Evolutionary conservation across 768 basidiomycete genomes (phyloP), one percentile per base, ranked within the genome.

Genomic region (Mycena albidolilacea): DNA sequence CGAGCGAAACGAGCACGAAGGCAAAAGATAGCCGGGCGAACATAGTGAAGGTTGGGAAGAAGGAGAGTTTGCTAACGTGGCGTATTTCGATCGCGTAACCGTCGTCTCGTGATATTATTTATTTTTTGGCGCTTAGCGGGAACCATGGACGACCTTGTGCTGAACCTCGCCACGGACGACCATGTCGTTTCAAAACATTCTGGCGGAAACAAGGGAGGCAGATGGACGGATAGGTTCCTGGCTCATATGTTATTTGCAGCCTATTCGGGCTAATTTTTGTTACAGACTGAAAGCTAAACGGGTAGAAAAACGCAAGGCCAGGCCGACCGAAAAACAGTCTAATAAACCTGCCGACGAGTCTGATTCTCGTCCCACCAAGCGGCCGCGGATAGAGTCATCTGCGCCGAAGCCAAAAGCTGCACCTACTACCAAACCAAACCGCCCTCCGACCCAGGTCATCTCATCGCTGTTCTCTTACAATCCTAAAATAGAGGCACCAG

Each of bases 381-480:
- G 88, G 67, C 79, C 82, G 5, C 83, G 89, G 46, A 80, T 79
- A 55, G 80, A 79, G 52, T 66, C 64, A n/a, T 72, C 67, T 48
- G 41, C 72, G 14, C 72, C 67, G 59, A 71, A 69, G 57, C 71
- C 71, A 57, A 65, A 75, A 69, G 58, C 66, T 23, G 43, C 64
- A 48, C 68, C 70, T 64, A 23, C 41, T 62, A 15, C 55, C 71
- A 69, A 61, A 38, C 74, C 74, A 64, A 61, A 73, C 39, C 77
- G 78, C 59, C 78, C 71, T 57, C 76, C 70, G 70, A 85, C 87
- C 2, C 93, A 94, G 76, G 84, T 97, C 71, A 95, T 97, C 73
- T 98, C 97, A 0, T 97, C 96, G 10, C 86, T 97, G 9, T 97
- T 97, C 84, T 90, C 95, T 3, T 94, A 89, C 73, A 96, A 96